These are phyloP conservation scores for Metarhizium brunneum DNA, from an alignment of 2,329 filamentous ascomycete species.

Conservation along the genomic window DNA sequence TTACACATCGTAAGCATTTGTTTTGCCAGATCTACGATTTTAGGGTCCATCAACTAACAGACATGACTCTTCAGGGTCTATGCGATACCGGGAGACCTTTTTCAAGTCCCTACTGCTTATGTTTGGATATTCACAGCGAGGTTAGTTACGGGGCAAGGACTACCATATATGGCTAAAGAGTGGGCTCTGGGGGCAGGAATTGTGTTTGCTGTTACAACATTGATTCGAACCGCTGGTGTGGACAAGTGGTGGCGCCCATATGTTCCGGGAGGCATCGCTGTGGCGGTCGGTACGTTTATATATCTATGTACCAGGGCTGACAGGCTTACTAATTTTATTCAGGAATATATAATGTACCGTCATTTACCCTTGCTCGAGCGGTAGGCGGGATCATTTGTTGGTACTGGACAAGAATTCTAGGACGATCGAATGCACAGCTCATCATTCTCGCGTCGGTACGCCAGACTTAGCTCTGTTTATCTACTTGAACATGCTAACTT, in stretches of 20 bases:
- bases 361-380: constrained; percentile 83
- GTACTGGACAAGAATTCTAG: constrained; percentile 59
- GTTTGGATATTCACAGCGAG: constrained; percentile 97
- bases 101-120: constrained; percentile 89
- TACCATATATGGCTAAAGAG: constrained; percentile 75
- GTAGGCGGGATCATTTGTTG: constrained; percentile 67
- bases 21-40: background rate
- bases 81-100: constrained; percentile 75
- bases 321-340: background rate
- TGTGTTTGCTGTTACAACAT: constrained; percentile 64
- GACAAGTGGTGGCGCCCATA: constrained; percentile 59
- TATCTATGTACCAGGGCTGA: background rate
- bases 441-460: constrained; percentile 73
- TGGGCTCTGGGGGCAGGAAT: constrained; percentile 68
- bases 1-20: constrained; percentile 51
- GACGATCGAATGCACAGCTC: constrained; percentile 59
- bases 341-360: constrained; percentile 97
- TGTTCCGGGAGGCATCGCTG: constrained; percentile 88
- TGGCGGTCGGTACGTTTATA: constrained; percentile 63
- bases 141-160: constrained; percentile 80
- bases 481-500: constrained; percentile 2
- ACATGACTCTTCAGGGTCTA: constrained; percentile 53
- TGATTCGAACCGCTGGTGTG: constrained; percentile 52
- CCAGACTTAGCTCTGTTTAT: constrained; percentile 5
- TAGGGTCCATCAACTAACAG: background rate